A percentile compares a stretch with the other conserved stretches of the same genome.
These are phyloP conservation scores for Narthecium ossifragum DNA, from an alignment of 106 monocot genomes.

Conservation along the genomic window DNA sequence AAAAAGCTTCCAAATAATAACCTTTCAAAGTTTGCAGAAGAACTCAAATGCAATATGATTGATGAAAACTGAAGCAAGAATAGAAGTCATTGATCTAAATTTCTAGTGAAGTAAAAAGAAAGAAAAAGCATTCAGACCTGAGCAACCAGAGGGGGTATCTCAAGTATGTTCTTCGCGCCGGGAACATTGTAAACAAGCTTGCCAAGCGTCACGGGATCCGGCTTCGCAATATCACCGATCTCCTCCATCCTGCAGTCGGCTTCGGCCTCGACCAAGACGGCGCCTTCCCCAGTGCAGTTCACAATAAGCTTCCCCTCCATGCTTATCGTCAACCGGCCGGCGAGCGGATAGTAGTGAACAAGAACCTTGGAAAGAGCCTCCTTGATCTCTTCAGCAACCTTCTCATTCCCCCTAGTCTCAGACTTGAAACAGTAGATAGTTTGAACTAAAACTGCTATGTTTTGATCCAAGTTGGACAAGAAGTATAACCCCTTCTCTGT, in stretches of 20 bases:
- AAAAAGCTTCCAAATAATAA: too few species aligned
- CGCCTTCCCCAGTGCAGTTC: conserved; percentile 66
- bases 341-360: conserved; percentile 72
- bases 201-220: conserved; percentile 54
- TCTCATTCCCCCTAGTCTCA: conserved; percentile 21
- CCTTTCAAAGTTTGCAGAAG: too few species aligned
- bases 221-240: conserved; percentile 64
- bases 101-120: too few species aligned
- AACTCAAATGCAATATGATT: too few species aligned
- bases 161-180: conserved; percentile 66
- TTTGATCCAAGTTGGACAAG: conserved; percentile 87
- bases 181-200: conserved; percentile 71
- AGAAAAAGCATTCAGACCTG: conserved; percentile 31
- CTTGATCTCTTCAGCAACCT: conserved; percentile 26
- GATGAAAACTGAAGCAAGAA: background rate
- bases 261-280: conserved; percentile 73
- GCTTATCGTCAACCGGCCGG: conserved; percentile 68
- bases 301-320: conserved; percentile 64
- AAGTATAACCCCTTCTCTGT: conserved; percentile 52
- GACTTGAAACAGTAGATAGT: conserved; percentile 73
- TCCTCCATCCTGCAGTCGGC: conserved; percentile 50
- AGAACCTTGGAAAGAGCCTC: conserved; percentile 51
- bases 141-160: conserved; percentile 67
- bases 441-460: conserved; percentile 75
- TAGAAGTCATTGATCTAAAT: background rate